Percentiles rank a stretch among this genome's conserved stretches.
Conservation (phyloP, 2,329 filamentous ascomycete species). For the Eutypella sp. region DNA sequence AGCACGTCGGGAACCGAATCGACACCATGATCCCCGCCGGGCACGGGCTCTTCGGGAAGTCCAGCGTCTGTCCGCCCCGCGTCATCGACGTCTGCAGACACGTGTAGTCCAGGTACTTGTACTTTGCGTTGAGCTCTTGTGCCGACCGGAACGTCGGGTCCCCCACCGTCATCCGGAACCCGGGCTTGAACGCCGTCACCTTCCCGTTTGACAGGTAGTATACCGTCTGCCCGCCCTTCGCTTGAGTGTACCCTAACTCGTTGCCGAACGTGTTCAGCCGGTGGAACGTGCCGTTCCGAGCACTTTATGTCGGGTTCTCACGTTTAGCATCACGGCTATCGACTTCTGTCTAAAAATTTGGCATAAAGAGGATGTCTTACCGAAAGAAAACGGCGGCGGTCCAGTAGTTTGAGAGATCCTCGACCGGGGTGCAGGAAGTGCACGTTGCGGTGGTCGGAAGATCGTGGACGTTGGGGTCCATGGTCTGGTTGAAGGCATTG, state of each 20-base stretch:
- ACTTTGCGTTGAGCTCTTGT: constrained; percentile 26
- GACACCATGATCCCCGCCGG: constrained; percentile 35
- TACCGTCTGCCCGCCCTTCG: constrained; percentile 21
- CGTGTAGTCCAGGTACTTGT: constrained; percentile 37
- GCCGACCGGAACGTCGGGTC: constrained; percentile 28
- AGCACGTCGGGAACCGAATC: constrained; percentile 43
- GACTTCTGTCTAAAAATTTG: too few relatives aligned
- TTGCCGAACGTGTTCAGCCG: constrained; percentile 18
- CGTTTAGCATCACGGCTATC: too few relatives aligned
- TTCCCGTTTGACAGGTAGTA: constrained; percentile 22
- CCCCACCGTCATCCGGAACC: constrained; percentile 39
- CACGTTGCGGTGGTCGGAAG: constrained; percentile 12
- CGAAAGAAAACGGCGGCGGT: constrained; percentile 30
- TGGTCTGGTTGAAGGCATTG: constrained; percentile 30
- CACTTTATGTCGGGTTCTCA: background rate
- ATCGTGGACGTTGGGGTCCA: constrained; percentile 13
- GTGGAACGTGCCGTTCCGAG: constrained; percentile 28
- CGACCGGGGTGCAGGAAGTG: constrained; percentile 14
- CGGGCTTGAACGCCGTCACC: constrained; percentile 35
- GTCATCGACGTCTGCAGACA: constrained; percentile 34
- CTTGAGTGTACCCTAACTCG: constrained; percentile 23
- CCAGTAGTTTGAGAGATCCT: constrained; percentile 30
- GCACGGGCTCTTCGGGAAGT: constrained; percentile 32
- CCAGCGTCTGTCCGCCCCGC: constrained; percentile 31
- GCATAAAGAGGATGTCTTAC: background rate